phyloP scores from a whole-genome alignment of 495 filamentous ascomycete genomes.

The Xylaria castorea region DNA sequence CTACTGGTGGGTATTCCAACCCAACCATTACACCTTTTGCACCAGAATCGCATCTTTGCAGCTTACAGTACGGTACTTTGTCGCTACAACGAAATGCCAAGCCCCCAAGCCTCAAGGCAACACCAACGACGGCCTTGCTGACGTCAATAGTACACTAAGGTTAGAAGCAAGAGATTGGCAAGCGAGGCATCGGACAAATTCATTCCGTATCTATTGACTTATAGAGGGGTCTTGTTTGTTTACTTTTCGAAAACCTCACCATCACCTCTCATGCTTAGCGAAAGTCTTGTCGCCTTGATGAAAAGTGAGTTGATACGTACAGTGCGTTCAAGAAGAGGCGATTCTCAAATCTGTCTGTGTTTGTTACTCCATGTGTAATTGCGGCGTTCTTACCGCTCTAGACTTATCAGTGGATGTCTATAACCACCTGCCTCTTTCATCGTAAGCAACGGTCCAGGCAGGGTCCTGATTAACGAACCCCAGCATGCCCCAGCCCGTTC shows the following conservation, averaged over 20 bases:
- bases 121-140: background rate
- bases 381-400: conserved; percentile 2
- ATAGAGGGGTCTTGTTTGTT: background rate
- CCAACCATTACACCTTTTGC: conserved; percentile 12
- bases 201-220: background rate
- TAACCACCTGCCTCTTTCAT: conserved; percentile 31
- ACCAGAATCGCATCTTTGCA: background rate
- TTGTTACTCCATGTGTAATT: background rate
- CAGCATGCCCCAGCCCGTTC: conserved; percentile 6
- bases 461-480: conserved; percentile 2
- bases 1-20: background rate
- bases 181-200: background rate
- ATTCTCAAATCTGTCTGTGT: background rate
- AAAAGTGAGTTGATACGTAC: background rate
- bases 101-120: background rate
- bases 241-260: background rate
- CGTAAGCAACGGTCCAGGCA: conserved; percentile 5
- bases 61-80: background rate
- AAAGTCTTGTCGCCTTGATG: background rate
- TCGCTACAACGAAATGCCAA: background rate
- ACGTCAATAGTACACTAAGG: background rate
- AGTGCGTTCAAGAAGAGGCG: background rate
- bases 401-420: conserved; percentile 22
- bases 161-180: background rate
- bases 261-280: background rate